phyloP scores from a whole-genome alignment of 73 alveolate species.

The Tetrahymena borealis region DNA sequence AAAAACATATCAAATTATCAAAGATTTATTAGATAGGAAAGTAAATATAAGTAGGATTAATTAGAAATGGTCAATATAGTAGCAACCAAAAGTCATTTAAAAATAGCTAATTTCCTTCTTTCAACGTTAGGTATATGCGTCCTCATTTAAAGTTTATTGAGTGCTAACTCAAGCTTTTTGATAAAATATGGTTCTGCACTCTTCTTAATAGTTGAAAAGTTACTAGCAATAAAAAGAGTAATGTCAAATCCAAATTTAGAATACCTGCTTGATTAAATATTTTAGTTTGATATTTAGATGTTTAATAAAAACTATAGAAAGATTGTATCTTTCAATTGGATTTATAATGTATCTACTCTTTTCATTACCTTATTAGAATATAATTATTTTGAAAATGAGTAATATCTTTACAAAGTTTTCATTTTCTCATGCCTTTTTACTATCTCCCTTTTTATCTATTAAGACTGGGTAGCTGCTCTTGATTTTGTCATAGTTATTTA shows the following conservation, averaged over 20 bases:
- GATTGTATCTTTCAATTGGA: background rate
- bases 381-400: background rate
- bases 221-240: background rate
- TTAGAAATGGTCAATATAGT: background rate
- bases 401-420: background rate
- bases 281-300: background rate
- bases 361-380: background rate
- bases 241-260: background rate
- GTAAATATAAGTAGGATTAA: background rate
- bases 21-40: background rate
- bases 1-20: background rate
- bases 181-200: background rate
- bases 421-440: background rate
- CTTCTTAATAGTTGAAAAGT: background rate
- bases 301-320: background rate
- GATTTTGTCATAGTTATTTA: background rate
- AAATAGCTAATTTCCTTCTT: background rate
- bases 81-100: background rate
- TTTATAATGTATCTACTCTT: background rate
- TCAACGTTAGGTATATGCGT: background rate
- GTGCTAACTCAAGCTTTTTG: background rate
- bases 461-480: background rate
- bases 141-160: background rate
- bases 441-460: background rate
- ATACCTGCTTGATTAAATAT: background rate